Evolutionary conservation across 2,329 filamentous ascomycete genomes (phyloP).

Genomic region (Pyrenochaeta sp.): DNA sequence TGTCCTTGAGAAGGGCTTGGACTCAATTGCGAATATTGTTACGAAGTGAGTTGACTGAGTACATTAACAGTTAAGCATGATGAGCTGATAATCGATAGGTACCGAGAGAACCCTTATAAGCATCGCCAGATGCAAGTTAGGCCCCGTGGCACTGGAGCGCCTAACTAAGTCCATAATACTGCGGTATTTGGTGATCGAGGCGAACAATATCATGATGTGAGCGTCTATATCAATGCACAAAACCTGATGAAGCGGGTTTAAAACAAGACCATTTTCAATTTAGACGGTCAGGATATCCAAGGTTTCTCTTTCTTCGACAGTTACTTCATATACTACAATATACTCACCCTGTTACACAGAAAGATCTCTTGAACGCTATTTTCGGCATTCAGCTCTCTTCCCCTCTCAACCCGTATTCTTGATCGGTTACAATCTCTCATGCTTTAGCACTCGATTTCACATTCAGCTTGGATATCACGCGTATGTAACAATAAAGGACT

Average conservation of each 20-base stretch:
- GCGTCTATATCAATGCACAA: neutral
- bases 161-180: neutral
- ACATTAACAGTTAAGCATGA: neutral
- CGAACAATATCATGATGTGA: neutral
- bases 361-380: too few relatives aligned
- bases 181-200: neutral
- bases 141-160: conserved; percentile 18
- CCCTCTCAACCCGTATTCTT: too few relatives aligned
- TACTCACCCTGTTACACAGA: too few relatives aligned
- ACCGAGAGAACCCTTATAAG: conserved; percentile 20
- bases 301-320: neutral
- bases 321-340: too few relatives aligned
- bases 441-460: too few relatives aligned
- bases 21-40: conserved; percentile 51
- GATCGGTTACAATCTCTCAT: too few relatives aligned
- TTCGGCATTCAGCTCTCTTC: too few relatives aligned
- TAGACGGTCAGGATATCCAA: neutral
- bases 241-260: neutral
- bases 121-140: conserved; percentile 20
- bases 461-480: too few relatives aligned
- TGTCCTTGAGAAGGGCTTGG: conserved; percentile 50
- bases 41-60: conserved; percentile 45
- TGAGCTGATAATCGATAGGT: conserved; percentile 12
- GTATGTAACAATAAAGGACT: too few relatives aligned
- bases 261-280: neutral